phyloP scores from a whole-genome alignment of 352 stramenopile genomes.

The Globisporangium irregulare region DNA sequence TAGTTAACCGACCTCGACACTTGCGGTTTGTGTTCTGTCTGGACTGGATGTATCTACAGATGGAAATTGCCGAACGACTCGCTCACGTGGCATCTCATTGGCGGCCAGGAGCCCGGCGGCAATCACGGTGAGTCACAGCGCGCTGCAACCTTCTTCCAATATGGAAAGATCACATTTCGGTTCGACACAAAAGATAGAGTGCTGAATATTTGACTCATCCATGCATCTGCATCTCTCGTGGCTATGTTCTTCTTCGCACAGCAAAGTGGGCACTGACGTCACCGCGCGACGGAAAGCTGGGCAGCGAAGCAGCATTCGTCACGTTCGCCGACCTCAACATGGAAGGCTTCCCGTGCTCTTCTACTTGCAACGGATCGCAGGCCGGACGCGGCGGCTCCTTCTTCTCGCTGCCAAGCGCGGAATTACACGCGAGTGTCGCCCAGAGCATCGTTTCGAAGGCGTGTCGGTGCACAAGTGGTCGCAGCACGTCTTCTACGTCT shows the following conservation, averaged over 20 bases:
- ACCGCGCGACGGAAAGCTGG: slow-evolving; percentile 25
- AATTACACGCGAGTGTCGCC: slow-evolving; percentile 52
- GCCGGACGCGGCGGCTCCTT: slow-evolving; percentile 70
- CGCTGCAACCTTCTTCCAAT: background rate
- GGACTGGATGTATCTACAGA: slow-evolving; percentile 12
- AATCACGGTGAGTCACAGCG: slow-evolving; percentile 52
- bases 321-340: slow-evolving; percentile 81
- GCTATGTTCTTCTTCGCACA: slow-evolving; percentile 10
- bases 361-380: slow-evolving; percentile 65
- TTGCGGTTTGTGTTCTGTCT: background rate
- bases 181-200: background rate
- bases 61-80: slow-evolving; percentile 37
- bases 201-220: background rate
- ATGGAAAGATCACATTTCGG: slow-evolving; percentile 1
- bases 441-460: slow-evolving; percentile 38
- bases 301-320: slow-evolving; percentile 28
- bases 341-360: slow-evolving; percentile 80
- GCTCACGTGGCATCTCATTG: slow-evolving; percentile 65
- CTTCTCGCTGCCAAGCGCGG: slow-evolving; percentile 43
- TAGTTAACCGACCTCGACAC: background rate
- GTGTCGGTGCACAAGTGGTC: slow-evolving; percentile 28
- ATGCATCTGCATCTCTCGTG: background rate
- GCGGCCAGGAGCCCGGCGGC: slow-evolving; percentile 39
- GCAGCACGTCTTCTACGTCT: background rate
- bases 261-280: slow-evolving; percentile 73